Evolutionary conservation across 305 asterid species (phyloP).

Genomic region (Solanum hybrid): DNA sequence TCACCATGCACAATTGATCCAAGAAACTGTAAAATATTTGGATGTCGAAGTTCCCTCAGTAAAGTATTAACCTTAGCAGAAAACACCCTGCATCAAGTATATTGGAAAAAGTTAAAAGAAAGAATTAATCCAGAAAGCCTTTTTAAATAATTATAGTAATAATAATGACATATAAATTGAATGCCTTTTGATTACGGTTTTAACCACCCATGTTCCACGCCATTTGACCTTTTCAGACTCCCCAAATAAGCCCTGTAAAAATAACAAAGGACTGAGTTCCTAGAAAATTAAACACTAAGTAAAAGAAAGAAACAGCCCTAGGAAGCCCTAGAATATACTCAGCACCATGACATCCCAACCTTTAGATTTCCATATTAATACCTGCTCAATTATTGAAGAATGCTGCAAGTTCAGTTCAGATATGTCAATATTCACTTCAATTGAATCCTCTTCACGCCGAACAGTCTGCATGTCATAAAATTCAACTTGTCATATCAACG

Average conservation of each 20-base stretch:
- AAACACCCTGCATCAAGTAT: slow-evolving; percentile 33
- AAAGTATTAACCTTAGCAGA: slow-evolving; percentile 49
- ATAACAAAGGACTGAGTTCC: not conserved
- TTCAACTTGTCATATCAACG: not conserved
- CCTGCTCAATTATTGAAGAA: slow-evolving; percentile 35
- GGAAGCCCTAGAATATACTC: not conserved
- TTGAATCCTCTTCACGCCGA: slow-evolving; percentile 38
- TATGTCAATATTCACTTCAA: slow-evolving; percentile 40
- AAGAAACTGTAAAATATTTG: slow-evolving; percentile 62
- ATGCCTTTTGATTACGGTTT: slow-evolving; percentile 43
- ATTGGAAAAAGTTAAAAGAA: not conserved
- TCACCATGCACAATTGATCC: slow-evolving; percentile 58
- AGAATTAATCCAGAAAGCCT: not conserved
- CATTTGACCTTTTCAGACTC: slow-evolving; percentile 49
- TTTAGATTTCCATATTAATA: not conserved
- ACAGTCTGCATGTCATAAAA: slow-evolving; percentile 30
- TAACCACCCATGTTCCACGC: slow-evolving; percentile 68
- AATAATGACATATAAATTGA: not conserved
- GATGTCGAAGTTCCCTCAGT: slow-evolving; percentile 56
- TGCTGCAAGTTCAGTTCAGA: slow-evolving; percentile 42
- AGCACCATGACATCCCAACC: not conserved
- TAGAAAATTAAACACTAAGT: not conserved
- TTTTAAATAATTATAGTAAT: not conserved
- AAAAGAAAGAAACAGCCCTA: not conserved
- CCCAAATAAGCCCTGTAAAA: slow-evolving; percentile 40